Evolutionary conservation across 129 eudicot genomes (phyloP).

Genomic region (Chrysanthemum makinoi): DNA sequence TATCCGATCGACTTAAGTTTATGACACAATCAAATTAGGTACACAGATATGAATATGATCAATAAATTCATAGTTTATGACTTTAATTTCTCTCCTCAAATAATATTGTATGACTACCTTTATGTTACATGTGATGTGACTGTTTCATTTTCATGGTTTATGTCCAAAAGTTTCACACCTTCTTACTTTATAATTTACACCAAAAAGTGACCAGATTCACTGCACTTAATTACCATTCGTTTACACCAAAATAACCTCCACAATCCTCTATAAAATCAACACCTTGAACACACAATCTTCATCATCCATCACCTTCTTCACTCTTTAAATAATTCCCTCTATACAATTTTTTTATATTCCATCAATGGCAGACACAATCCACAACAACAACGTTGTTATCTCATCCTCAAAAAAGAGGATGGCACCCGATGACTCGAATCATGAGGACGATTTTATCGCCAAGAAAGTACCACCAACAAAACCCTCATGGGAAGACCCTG

Average conservation of each 20-base stretch:
- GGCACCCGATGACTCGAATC: slow-evolving; percentile 30
- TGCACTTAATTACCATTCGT: slow-evolving; percentile 19
- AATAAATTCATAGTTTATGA: too few species aligned
- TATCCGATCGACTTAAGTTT: too few species aligned
- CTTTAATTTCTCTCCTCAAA: too few species aligned
- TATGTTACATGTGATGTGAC: neutral
- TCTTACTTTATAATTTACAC: neutral
- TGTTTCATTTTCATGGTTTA: neutral
- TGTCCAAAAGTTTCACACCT: neutral
- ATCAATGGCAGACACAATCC: slow-evolving; percentile 37
- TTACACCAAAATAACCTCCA: neutral
- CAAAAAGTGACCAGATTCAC: slow-evolving; percentile 39
- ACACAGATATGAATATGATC: too few species aligned
- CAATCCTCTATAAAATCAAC: slow-evolving; percentile 16
- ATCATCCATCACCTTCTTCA: slow-evolving; percentile 4
- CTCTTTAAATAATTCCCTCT: neutral
- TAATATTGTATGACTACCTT: too few species aligned
- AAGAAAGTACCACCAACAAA: slow-evolving; percentile 27
- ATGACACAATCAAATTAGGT: too few species aligned
- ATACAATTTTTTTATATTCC: neutral
- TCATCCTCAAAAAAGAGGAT: slow-evolving; percentile 41
- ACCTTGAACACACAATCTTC: neutral
- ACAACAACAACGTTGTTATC: slow-evolving; percentile 17
- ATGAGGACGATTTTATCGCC: slow-evolving; percentile 2
- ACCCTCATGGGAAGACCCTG: slow-evolving; percentile 50